Evolutionary conservation across 2,329 filamentous ascomycete species (phyloP).

Genomic region (Raffaelea deltoideospora): DNA sequence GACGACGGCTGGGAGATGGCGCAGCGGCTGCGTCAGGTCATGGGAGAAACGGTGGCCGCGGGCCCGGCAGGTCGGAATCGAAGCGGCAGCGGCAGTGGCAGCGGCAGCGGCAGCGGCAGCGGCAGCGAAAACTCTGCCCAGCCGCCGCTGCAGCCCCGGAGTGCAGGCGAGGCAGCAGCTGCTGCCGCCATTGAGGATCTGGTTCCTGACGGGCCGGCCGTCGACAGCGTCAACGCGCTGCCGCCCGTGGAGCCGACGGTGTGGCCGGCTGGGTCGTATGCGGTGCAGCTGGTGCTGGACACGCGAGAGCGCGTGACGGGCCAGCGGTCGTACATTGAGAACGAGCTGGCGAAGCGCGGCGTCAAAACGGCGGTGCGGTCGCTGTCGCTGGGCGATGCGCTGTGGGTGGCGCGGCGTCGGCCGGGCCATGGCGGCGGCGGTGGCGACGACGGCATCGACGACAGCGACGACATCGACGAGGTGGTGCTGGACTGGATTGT

Average conservation of each 20-base stretch:
- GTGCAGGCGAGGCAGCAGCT: no score
- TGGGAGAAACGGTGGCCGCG: background rate
- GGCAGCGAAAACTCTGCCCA: no score
- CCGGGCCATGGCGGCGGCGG: slow-evolving; percentile 41
- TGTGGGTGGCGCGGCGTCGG: slow-evolving; percentile 59
- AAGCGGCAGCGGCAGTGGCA: background rate
- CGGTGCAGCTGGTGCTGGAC: slow-evolving; percentile 59
- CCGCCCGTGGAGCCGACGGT: slow-evolving; percentile 42
- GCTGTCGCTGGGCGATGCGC: slow-evolving; percentile 58
- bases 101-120: background rate
- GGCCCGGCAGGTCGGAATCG: background rate
- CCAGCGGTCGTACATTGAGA: slow-evolving; percentile 63
- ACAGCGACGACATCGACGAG: no score
- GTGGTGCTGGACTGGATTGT: slow-evolving; percentile 68
- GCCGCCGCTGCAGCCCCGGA: no score
- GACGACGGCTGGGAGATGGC: slow-evolving; percentile 69
- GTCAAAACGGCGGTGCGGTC: slow-evolving; percentile 51
- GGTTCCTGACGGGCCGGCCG: slow-evolving; percentile 3
- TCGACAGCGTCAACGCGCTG: slow-evolving; percentile 15
- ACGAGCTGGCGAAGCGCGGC: slow-evolving; percentile 52
- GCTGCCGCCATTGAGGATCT: background rate
- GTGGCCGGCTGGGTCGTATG: slow-evolving; percentile 51
- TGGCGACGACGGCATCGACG: no score
- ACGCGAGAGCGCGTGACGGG: slow-evolving; percentile 58
- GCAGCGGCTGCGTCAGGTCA: slow-evolving; percentile 40